Evolutionary conservation across 495 filamentous ascomycete species (phyloP), one percentile per base, ranked within the genome.

Genomic region (Parmelia sp.): DNA sequence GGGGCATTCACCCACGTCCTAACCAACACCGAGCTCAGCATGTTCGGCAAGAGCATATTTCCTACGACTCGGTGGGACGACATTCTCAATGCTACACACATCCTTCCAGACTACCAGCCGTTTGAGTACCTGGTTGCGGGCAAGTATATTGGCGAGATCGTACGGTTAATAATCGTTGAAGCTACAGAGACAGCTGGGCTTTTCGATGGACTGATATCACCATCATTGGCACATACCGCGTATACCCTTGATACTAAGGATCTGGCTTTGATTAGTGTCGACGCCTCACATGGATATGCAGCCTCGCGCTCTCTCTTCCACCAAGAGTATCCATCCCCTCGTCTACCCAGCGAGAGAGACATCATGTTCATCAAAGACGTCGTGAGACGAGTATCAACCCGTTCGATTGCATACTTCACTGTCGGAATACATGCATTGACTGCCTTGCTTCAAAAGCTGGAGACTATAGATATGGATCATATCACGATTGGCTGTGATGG

Each of bases 121-220:
- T 83, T 96, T 64, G 91, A 96, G 72, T 94, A 95, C 73, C 91
- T 96, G 85, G 89, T 91, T 36, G 84, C 89, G 3, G 91, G 91
- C 0, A 83, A 89, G 9, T 96, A 96, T 67, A 77, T 96, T 2
- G 91, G 91, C 40, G 91, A 96, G 73, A 84, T 96, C 49, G 88
- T 86, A 11, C 84, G 91, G 21, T 76, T 95, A 8, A 86, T 92
- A 31, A 82, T 90, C 27, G 71, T 90, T 15, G 90, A 94, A 65
- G 86, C 88, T n/a, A 75, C 80, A 7, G 75, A 80, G 31, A 76
- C 72, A 1, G 73, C 75, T 19, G 68, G 72, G 29, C 68, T 82
- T 9, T 83, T 92, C 55, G 74, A 75, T 3, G 79, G 79, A 27
- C 69, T 78, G 23, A 72, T 92, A 29, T 88, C 89, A 5, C 73